Conservation (phyloP, 1,284 basidiomycete species). For the Kwoniella shivajii region DNA sequence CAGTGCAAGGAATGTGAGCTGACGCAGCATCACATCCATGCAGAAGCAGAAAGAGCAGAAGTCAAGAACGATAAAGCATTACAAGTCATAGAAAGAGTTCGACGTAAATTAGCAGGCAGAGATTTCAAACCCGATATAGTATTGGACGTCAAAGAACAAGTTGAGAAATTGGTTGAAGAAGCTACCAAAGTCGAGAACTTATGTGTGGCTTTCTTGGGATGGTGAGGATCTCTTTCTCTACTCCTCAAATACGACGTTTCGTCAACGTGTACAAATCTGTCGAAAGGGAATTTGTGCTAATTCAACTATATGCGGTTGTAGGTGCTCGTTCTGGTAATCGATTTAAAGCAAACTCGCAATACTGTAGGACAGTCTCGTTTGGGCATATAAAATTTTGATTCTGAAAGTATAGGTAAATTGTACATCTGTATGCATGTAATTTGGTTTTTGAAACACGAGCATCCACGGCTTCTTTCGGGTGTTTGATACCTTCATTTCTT, state of each 20-base stretch:
- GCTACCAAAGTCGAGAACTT: constrained; percentile 90
- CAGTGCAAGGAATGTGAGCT: constrained; percentile 51
- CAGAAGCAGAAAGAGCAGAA: constrained; percentile 63
- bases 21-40: not conserved
- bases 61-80: constrained; percentile 86
- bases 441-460: too few species aligned
- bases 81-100: constrained; percentile 87
- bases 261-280: not conserved
- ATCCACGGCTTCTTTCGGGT: too few species aligned
- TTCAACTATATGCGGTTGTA: constrained; percentile 14
- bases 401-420: not conserved
- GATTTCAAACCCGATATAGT: constrained; percentile 84
- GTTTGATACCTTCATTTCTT: too few species aligned
- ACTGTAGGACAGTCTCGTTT: too few species aligned
- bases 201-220: constrained; percentile 94
- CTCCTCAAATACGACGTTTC: not conserved
- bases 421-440: constrained; percentile 11
- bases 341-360: not conserved
- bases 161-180: constrained; percentile 86
- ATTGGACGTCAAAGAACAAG: constrained; percentile 74
- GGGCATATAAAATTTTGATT: not conserved
- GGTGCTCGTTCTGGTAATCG: constrained; percentile 46
- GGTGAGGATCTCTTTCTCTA: constrained; percentile 60
- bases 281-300: not conserved
- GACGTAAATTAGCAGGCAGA: constrained; percentile 87